These are phyloP conservation scores for Seminavis robusta DNA, from an alignment of 108 stramenopile genomes.

Conservation along the genomic window DNA sequence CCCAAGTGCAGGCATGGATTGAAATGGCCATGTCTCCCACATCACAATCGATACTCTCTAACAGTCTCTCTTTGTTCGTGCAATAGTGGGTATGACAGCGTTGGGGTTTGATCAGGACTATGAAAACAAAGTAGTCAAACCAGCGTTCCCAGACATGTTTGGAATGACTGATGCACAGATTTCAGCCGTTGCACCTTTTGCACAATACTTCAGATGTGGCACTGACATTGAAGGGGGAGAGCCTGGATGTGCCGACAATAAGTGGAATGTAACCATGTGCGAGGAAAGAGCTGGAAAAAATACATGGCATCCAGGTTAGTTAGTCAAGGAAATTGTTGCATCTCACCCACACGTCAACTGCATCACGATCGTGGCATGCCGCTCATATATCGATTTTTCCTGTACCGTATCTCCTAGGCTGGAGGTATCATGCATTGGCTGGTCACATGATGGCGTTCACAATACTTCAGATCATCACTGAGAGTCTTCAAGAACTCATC, in stretches of 20 bases:
- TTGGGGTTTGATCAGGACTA: slow-evolving; percentile 7
- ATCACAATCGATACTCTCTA: too few species aligned
- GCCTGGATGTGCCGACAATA: slow-evolving; percentile 24
- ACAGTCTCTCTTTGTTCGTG: too few species aligned
- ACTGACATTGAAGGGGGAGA: slow-evolving; percentile 33
- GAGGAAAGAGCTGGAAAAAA: slow-evolving; percentile 6
- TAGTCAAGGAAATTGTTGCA: too few species aligned
- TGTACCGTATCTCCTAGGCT: neutral
- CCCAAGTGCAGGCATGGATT: neutral
- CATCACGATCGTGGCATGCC: too few species aligned
- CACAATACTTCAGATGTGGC: slow-evolving; percentile 29
- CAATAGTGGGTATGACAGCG: slow-evolving; percentile 17
- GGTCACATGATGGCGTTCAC: slow-evolving; percentile 39
- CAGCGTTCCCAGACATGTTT: slow-evolving; percentile 18
- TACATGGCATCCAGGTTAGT: slow-evolving; percentile 50
- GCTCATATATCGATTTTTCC: neutral
- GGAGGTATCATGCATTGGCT: slow-evolving; percentile 28
- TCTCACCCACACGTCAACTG: too few species aligned
- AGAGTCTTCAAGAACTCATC: neutral
- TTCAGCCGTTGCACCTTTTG: slow-evolving; percentile 16
- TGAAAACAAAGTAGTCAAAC: neutral
- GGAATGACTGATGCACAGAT: slow-evolving; percentile 12
- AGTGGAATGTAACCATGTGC: slow-evolving; percentile 19
- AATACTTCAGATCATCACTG: slow-evolving; percentile 7
- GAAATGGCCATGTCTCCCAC: neutral